phyloP scores from a whole-genome alignment of 2,329 filamentous ascomycete species.

The Pseudocercospora vitis region DNA sequence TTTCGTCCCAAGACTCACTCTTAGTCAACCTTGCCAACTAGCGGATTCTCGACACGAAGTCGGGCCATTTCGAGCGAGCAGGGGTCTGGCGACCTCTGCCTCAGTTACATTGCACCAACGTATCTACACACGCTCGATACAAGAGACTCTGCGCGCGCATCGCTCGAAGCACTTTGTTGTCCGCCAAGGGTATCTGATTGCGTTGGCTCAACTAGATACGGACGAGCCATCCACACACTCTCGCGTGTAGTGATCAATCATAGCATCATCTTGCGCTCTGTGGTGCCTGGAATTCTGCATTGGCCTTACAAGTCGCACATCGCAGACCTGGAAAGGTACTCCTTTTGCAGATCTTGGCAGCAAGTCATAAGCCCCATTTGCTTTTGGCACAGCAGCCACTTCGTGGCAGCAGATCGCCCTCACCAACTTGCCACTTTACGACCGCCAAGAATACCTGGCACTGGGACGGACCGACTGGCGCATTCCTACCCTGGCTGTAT shows the following conservation, averaged over 20 bases:
- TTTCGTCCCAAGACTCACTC: neutral
- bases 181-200: neutral
- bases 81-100: neutral
- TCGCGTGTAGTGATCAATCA: neutral
- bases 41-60: slow-evolving; percentile 4
- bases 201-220: neutral
- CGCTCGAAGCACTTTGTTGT: neutral
- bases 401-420: neutral
- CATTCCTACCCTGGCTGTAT: neutral
- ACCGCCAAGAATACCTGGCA: neutral
- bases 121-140: neutral
- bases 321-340: neutral
- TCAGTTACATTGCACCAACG: neutral
- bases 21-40: neutral
- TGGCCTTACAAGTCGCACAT: neutral
- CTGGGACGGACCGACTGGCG: slow-evolving; percentile 1
- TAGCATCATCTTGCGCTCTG: neutral
- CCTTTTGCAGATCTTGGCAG: slow-evolving; percentile 2
- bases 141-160: neutral
- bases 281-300: neutral
- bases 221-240: neutral
- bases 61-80: neutral
- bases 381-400: neutral
- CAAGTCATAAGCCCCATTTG: neutral
- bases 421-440: neutral